Evolutionary conservation across 2,329 filamentous ascomycete genomes (phyloP).

Genomic region (Ophiostoma fasciatum): DNA sequence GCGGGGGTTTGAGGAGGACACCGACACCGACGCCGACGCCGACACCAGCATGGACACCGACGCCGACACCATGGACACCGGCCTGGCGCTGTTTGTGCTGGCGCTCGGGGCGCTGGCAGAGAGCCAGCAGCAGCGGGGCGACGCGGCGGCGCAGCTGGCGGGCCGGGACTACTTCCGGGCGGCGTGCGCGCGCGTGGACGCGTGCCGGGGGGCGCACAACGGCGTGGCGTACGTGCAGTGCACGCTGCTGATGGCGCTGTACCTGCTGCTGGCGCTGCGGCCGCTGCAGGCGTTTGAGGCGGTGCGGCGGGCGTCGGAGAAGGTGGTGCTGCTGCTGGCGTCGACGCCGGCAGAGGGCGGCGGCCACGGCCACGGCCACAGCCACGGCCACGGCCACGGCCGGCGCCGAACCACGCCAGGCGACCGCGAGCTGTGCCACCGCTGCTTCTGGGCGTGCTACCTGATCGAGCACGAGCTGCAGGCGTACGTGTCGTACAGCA

Average conservation of each 20-base stretch:
- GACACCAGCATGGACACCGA: too few relatives aligned
- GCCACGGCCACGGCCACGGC: too few relatives aligned
- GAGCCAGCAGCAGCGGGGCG: slow-evolving; percentile 2
- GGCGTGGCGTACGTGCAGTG: slow-evolving; percentile 11
- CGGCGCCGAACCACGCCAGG: too few relatives aligned
- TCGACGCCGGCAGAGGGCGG: not conserved
- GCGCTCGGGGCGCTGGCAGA: slow-evolving; percentile 9
- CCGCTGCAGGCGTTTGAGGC: slow-evolving; percentile 12
- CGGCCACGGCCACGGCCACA: not conserved
- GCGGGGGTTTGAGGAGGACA: too few relatives aligned
- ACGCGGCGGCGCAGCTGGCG: slow-evolving; percentile 5
- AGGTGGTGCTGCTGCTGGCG: slow-evolving; percentile 4
- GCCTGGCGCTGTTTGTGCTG: slow-evolving; percentile 8
- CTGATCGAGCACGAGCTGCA: slow-evolving; percentile 14
- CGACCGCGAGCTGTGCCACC: slow-evolving; percentile 9
- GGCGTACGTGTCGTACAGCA: slow-evolving; percentile 11
- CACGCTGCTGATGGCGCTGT: slow-evolving; percentile 10
- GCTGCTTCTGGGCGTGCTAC: slow-evolving; percentile 14
- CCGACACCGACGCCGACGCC: too few relatives aligned
- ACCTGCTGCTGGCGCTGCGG: slow-evolving; percentile 10
- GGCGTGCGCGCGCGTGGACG: too few relatives aligned
- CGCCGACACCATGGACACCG: too few relatives aligned
- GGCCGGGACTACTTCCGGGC: slow-evolving; percentile 10
- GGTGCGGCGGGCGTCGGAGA: slow-evolving; percentile 6
- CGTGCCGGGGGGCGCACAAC: slow-evolving; percentile 5